These are phyloP conservation scores for Helicocarpus griseus DNA, from an alignment of 2,329 filamentous ascomycete species.

Conservation along the genomic window DNA sequence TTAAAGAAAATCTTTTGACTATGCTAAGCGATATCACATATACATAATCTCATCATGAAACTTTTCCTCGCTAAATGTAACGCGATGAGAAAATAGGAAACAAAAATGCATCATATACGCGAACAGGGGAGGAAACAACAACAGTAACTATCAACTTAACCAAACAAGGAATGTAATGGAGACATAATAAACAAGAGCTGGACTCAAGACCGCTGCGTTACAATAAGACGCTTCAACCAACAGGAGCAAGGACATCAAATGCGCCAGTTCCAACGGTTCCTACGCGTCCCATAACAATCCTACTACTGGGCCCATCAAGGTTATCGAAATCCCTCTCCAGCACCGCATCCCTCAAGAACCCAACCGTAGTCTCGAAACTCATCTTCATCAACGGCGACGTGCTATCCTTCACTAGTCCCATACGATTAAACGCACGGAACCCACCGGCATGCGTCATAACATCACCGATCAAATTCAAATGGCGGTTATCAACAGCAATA, in stretches of 20 bases:
- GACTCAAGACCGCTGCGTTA: slow-evolving; percentile 5
- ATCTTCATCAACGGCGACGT: slow-evolving; percentile 95
- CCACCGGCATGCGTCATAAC: slow-evolving; percentile 92
- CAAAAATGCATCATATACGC: not conserved
- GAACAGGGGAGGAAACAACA: not conserved
- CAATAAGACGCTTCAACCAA: slow-evolving; percentile 24
- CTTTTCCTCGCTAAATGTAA: slow-evolving; percentile 3
- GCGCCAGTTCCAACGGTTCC: slow-evolving; percentile 79
- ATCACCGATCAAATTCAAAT: slow-evolving; percentile 91
- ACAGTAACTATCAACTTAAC: slow-evolving; percentile 6
- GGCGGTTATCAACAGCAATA: slow-evolving; percentile 82
- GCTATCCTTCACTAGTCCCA: slow-evolving; percentile 67
- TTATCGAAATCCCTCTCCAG: slow-evolving; percentile 86
- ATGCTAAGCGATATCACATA: not conserved
- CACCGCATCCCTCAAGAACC: slow-evolving; percentile 86
- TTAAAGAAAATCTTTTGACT: slow-evolving; percentile 4
- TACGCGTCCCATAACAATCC: slow-evolving; percentile 78
- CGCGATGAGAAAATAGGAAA: not conserved
- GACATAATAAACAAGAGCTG: slow-evolving; percentile 7
- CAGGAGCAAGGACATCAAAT: slow-evolving; percentile 69
- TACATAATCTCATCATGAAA: not conserved
- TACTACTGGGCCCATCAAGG: slow-evolving; percentile 70
- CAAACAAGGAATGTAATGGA: no score
- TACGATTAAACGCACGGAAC: slow-evolving; percentile 87
- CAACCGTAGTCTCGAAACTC: slow-evolving; percentile 96